Conservation (phyloP, 2,329 filamentous ascomycete species). For the Fusarium liriodendri region DNA sequence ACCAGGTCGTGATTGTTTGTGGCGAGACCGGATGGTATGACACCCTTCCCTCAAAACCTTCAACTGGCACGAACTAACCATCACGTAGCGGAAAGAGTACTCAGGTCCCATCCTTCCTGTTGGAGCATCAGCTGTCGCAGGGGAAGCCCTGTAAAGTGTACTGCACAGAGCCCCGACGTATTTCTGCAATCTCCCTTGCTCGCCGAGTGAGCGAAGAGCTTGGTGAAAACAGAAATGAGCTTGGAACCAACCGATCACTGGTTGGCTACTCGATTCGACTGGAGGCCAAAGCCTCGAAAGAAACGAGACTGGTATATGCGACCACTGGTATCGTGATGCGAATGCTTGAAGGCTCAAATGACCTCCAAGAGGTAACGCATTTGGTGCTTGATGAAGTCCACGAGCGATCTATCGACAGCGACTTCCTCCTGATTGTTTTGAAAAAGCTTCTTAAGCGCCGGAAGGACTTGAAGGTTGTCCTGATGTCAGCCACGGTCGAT, state of each 20-base stretch:
- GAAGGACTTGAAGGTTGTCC: conserved; percentile 87
- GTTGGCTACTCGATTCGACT: conserved; percentile 95
- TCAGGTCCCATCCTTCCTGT: conserved; percentile 92
- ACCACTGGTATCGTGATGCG: conserved; percentile 95
- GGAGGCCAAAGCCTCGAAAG: conserved; percentile 84
- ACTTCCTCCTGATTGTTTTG: conserved; percentile 93
- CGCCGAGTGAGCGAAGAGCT: conserved; percentile 94
- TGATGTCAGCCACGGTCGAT: conserved; percentile 98
- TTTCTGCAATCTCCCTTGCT: conserved; percentile 94
- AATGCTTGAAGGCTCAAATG: conserved; percentile 91
- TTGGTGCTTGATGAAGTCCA: conserved; percentile 98
- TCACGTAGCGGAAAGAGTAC: conserved; percentile 85
- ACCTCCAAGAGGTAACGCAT: conserved; percentile 90
- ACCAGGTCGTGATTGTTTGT: conserved; percentile 93
- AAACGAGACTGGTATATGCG: conserved; percentile 89
- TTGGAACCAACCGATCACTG: conserved; percentile 85
- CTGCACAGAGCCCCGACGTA: conserved; percentile 93
- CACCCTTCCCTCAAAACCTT: background rate
- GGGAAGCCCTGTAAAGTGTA: conserved; percentile 91
- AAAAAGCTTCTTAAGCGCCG: conserved; percentile 82
- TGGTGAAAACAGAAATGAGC: conserved; percentile 83
- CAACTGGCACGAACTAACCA: conserved; percentile 33
- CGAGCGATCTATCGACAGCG: conserved; percentile 94
- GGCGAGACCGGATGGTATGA: conserved; percentile 89
- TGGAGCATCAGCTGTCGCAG: conserved; percentile 86